These are phyloP conservation scores for Hippophae rhamnoides DNA, from an alignment of 306 rosid species.

Conservation along the genomic window DNA sequence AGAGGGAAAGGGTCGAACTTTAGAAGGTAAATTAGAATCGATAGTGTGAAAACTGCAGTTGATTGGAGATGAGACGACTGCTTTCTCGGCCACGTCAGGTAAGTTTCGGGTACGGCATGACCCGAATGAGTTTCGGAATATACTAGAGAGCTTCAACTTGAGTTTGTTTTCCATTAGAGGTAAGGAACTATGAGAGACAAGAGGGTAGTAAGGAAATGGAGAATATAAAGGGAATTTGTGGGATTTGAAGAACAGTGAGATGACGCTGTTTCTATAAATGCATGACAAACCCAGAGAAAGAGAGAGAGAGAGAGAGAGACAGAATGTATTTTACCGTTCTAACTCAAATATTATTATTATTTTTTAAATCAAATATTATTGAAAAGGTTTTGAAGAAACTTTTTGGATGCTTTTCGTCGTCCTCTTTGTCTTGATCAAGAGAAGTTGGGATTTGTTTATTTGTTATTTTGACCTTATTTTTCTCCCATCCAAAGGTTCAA, in stretches of 20 bases:
- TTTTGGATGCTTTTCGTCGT: conserved; percentile 28
- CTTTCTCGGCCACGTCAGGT: conserved; percentile 51
- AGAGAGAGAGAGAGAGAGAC: not conserved
- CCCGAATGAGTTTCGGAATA: conserved; percentile 70
- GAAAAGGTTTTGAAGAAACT: conserved; percentile 16
- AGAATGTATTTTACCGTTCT: no score
- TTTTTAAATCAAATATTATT: conserved; percentile 7
- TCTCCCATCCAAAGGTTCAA: not conserved
- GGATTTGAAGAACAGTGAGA: conserved; percentile 6
- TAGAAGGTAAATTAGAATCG: conserved; percentile 21
- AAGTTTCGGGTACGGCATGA: conserved; percentile 63
- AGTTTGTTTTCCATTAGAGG: conserved; percentile 58
- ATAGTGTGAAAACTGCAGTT: conserved; percentile 14
- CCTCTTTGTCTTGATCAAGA: conserved; percentile 19
- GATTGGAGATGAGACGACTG: conserved; percentile 36
- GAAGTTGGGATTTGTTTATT: conserved; percentile 3
- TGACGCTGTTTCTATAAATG: conserved; percentile 20
- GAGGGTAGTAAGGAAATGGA: not conserved
- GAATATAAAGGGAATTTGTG: conserved; percentile 1
- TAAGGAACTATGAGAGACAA: not conserved
- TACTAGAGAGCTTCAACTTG: conserved; percentile 65
- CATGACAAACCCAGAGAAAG: conserved; percentile 31
- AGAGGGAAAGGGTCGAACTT: conserved; percentile 30
- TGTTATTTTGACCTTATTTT: not conserved
- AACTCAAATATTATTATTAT: no score